Conservation (phyloP, 768 basidiomycete species). For the Mrakia hoshinonis region DNA sequence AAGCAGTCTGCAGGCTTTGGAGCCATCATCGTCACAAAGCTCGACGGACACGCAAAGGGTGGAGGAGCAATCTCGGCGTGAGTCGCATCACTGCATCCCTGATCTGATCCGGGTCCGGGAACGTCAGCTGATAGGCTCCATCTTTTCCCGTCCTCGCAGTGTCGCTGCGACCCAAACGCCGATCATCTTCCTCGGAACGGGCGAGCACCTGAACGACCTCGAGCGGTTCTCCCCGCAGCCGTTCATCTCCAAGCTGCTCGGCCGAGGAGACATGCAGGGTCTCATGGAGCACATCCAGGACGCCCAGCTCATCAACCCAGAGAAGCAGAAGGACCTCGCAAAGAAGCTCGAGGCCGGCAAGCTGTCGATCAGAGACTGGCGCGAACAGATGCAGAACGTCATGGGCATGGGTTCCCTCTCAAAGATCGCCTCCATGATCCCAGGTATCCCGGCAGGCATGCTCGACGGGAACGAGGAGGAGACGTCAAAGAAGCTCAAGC, state of each 20-base stretch:
- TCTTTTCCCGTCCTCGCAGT: constrained; percentile 43
- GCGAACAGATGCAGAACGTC: constrained; percentile 91
- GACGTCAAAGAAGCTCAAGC: constrained; percentile 78
- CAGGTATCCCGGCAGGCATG: constrained; percentile 83
- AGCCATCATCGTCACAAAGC: constrained; percentile 98
- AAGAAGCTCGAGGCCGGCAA: constrained; percentile 93
- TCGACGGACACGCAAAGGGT: constrained; percentile 98
- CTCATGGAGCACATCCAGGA: constrained; percentile 98
- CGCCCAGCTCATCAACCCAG: constrained; percentile 81
- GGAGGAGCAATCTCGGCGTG: constrained; percentile 99
- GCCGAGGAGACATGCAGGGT: constrained; percentile 92
- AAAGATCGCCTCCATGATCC: constrained; percentile 98
- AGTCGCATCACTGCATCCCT: constrained; percentile 34
- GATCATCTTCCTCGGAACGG: constrained; percentile 95
- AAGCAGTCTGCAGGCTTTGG: constrained; percentile 97
- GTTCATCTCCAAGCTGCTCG: constrained; percentile 92
- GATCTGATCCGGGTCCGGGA: not conserved
- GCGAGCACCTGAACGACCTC: constrained; percentile 94
- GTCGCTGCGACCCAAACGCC: constrained; percentile 98
- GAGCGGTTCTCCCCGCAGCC: constrained; percentile 93
- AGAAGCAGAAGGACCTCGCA: constrained; percentile 94
- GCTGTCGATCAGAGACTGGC: constrained; percentile 92
- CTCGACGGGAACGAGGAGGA: constrained; percentile 85
- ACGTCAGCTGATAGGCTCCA: not conserved
- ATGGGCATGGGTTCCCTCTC: constrained; percentile 99